Conservation (phyloP, 106 monocot species). For the Dendrobium nobile region DNA sequence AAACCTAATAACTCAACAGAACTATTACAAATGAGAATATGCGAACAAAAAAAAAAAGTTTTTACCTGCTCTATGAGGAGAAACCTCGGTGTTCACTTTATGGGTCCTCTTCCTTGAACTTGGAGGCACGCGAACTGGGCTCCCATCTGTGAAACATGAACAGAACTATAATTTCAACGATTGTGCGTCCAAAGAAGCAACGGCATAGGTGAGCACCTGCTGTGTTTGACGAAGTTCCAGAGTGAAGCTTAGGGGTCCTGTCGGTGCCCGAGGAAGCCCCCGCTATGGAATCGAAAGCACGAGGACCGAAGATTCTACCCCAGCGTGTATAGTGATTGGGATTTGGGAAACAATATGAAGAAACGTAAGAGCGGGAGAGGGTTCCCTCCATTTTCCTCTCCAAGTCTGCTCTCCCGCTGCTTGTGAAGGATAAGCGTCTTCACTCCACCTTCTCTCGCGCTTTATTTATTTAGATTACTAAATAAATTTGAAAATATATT, state of each 20-base stretch:
- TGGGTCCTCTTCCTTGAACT: constrained; percentile 16
- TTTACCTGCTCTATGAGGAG: constrained; percentile 88
- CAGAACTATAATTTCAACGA: background rate
- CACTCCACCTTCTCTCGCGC: too few species aligned
- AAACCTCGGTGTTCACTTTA: constrained; percentile 53
- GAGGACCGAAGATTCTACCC: background rate
- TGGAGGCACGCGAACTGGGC: background rate
- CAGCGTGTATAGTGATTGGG: background rate
- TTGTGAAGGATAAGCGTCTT: too few species aligned
- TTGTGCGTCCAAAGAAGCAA: background rate
- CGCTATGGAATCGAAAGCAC: background rate
- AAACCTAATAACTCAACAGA: background rate
- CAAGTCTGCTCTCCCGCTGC: background rate
- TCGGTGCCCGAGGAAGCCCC: background rate
- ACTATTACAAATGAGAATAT: background rate
- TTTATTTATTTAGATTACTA: too few species aligned
- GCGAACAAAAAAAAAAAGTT: background rate
- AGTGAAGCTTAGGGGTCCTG: background rate
- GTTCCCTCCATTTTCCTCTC: constrained; percentile 21
- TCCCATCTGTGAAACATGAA: constrained; percentile 9
- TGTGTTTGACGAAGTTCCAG: background rate
- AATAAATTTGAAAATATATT: too few species aligned
- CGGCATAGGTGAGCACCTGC: constrained; percentile 6
- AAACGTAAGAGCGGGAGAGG: constrained; percentile 2
- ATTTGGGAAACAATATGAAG: background rate